phyloP scores from a whole-genome alignment of 371 early-diverging fungal genomes.

The Lichtheimia corymbifera region DNA sequence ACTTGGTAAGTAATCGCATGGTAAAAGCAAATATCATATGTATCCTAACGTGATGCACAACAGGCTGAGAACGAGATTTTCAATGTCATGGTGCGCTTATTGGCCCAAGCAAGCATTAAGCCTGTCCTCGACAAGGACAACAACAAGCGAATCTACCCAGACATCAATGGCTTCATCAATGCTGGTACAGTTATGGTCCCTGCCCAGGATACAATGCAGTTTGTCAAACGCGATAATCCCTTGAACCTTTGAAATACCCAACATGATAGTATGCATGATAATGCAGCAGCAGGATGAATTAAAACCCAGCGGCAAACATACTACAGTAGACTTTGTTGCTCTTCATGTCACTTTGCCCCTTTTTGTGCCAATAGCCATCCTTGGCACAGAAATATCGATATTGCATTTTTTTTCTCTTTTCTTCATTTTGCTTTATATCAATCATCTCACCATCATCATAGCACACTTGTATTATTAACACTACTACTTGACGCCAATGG shows the following conservation, averaged over 20 bases:
- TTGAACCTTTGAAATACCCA: neutral
- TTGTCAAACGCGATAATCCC: conserved; percentile 10
- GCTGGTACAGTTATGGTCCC: neutral
- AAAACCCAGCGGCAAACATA: too few species aligned
- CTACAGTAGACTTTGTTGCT: too few species aligned
- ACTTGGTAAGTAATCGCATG: neutral
- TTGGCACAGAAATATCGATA: too few species aligned
- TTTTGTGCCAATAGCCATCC: too few species aligned
- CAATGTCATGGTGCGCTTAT: neutral
- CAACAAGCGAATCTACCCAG: neutral
- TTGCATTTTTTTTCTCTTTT: too few species aligned
- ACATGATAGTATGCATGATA: too few species aligned
- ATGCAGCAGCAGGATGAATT: too few species aligned
- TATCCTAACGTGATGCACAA: neutral
- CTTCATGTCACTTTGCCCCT: too few species aligned
- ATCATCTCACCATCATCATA: too few species aligned
- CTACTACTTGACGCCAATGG: too few species aligned
- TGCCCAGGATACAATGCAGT: neutral
- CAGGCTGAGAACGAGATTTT: conserved; percentile 4
- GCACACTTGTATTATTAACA: too few species aligned
- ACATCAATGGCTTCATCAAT: neutral
- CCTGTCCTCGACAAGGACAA: conserved; percentile 1
- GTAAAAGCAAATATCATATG: neutral
- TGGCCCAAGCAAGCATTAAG: neutral
- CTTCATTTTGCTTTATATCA: too few species aligned